Evolutionary conservation across 139 green algal genomes (phyloP).

Genomic region (Chlamydomonas schloesseri): DNA sequence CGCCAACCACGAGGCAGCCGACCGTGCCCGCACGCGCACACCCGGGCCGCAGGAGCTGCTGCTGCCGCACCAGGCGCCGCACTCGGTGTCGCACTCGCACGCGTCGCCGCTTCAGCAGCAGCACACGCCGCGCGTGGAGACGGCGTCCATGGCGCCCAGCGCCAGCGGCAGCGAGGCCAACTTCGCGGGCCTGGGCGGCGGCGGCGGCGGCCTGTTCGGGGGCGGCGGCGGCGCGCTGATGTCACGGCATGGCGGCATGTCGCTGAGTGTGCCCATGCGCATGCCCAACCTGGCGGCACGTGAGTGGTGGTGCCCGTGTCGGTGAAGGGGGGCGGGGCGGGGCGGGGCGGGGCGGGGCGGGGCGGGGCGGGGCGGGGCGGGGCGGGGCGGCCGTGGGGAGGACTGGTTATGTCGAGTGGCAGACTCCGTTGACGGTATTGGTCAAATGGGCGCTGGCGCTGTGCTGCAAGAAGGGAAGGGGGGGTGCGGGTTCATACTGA

Average conservation of each 20-base stretch:
- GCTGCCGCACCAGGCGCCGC: no score
- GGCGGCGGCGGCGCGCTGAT: background rate
- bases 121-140: conserved; percentile 26
- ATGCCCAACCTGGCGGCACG: conserved; percentile 19
- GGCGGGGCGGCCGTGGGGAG: no score
- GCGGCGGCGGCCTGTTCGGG: background rate
- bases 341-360: background rate
- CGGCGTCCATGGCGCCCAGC: conserved; percentile 9
- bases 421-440: no score
- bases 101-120: background rate
- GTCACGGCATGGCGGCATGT: background rate
- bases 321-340: background rate
- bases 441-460: no score
- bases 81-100: background rate
- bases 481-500: no score
- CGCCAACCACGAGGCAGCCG: conserved; percentile 33
- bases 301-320: no score
- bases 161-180: conserved; percentile 20
- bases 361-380: no score
- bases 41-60: no score
- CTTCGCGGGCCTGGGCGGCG: background rate
- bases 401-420: no score
- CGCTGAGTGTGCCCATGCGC: background rate
- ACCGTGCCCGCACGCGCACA: conserved; percentile 11
- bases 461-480: no score